phyloP scores from a whole-genome alignment of 805 yeast species.

The Yarrowia osloensis region DNA sequence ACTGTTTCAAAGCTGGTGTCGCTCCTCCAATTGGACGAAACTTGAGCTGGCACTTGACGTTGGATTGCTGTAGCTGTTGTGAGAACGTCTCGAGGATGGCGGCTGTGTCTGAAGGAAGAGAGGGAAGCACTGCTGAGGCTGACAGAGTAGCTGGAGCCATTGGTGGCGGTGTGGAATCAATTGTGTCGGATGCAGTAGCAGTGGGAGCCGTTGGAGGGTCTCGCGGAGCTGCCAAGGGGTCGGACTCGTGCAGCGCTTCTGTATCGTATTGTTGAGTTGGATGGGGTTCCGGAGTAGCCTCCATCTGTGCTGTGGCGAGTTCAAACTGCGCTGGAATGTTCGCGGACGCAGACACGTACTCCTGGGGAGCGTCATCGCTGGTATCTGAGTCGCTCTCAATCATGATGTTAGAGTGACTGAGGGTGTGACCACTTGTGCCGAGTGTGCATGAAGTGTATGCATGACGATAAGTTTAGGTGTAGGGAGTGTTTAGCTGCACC shows the following conservation, averaged over 20 bases:
- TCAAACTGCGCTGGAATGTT: constrained; percentile 4
- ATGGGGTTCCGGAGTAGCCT: background rate
- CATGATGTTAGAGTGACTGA: background rate
- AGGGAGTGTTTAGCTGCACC: background rate
- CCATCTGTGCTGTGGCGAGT: background rate
- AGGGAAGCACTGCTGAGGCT: constrained; percentile 41
- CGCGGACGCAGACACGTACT: constrained; percentile 19
- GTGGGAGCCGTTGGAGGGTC: background rate
- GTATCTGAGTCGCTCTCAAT: constrained; percentile 7
- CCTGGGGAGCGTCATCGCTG: constrained; percentile 18
- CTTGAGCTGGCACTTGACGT: constrained; percentile 42
- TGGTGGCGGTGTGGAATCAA: constrained; percentile 38
- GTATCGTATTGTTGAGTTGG: background rate
- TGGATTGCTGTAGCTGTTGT: constrained; percentile 32
- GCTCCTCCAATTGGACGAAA: constrained; percentile 56
- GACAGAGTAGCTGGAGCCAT: constrained; percentile 40
- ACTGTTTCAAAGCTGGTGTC: constrained; percentile 51
- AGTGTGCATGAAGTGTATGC: constrained; percentile 9
- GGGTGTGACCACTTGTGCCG: background rate
- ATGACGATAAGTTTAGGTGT: constrained; percentile 13
- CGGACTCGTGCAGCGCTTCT: background rate
- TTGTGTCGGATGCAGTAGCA: constrained; percentile 35
- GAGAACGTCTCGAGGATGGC: constrained; percentile 38
- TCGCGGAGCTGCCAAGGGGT: background rate
- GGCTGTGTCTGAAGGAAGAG: constrained; percentile 41